phyloP scores from a whole-genome alignment of 208 protist genomes.

The Crithidia sp. region DNA sequence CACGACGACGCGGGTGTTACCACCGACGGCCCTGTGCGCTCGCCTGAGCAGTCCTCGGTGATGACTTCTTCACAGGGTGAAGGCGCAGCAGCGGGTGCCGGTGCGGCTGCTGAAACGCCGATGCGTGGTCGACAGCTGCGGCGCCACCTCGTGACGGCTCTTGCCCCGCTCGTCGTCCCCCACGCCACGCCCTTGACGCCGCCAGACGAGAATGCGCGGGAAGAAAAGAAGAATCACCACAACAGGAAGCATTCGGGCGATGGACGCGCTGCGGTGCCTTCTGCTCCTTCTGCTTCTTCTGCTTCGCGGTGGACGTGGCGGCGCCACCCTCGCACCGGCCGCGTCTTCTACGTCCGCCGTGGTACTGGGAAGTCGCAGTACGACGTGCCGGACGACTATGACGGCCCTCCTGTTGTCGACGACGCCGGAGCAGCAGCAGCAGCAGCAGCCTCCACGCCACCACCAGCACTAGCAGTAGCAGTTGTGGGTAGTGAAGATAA shows the following conservation, averaged over 20 bases:
- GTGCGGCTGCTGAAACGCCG: background rate
- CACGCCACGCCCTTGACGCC: too few relatives aligned
- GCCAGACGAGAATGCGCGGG: background rate
- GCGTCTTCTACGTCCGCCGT: constrained; percentile 59
- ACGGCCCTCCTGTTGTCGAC: constrained; percentile 29
- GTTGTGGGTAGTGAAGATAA: too few relatives aligned
- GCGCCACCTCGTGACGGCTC: constrained; percentile 12
- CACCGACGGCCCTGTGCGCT: too few relatives aligned
- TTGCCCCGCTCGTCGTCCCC: constrained; percentile 11
- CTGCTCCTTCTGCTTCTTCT: background rate
- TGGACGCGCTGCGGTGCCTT: too few relatives aligned
- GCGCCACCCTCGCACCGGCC: constrained; percentile 41
- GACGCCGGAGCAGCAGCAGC: background rate
- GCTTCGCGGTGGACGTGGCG: constrained; percentile 51
- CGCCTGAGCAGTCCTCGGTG: too few relatives aligned
- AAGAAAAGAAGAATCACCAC: too few relatives aligned
- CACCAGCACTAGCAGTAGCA: too few relatives aligned
- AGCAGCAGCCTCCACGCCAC: background rate
- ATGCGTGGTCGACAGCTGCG: constrained; percentile 18
- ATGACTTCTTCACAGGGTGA: too few relatives aligned
- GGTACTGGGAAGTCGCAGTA: constrained; percentile 54
- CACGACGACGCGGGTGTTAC: too few relatives aligned
- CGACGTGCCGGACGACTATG: constrained; percentile 52
- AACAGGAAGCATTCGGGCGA: too few relatives aligned
- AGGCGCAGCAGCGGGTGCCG: too few relatives aligned